phyloP scores from a whole-genome alignment of 2,329 filamentous ascomycete genomes.

The Monosporascus cannonballus region DNA sequence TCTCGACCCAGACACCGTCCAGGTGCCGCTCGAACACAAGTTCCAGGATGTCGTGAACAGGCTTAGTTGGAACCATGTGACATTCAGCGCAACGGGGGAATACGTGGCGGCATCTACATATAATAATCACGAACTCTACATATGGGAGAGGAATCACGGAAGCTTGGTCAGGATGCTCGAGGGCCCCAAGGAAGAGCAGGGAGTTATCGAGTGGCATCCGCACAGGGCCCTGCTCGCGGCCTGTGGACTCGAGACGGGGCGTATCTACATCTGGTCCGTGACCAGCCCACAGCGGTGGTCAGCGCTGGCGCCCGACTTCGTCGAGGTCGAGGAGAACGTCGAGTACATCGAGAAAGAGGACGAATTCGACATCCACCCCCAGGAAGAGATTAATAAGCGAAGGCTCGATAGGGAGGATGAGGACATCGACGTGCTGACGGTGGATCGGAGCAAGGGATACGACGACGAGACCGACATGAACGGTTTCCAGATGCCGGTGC shows the following conservation, averaged over 20 bases:
- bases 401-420: conserved; percentile 90
- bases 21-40: conserved; percentile 91
- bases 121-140: conserved; percentile 98
- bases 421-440: conserved; percentile 80
- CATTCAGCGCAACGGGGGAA: conserved; percentile 88
- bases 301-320: conserved; percentile 91
- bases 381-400: conserved; percentile 89
- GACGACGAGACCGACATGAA: conserved; percentile 49
- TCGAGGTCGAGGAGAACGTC: conserved; percentile 95
- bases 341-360: conserved; percentile 95
- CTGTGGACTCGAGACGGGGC: conserved; percentile 85
- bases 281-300: conserved; percentile 96
- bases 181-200: conserved; percentile 92
- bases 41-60: conserved; percentile 97
- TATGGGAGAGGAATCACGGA: conserved; percentile 92
- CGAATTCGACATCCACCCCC: conserved; percentile 95
- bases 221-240: conserved; percentile 80
- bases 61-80: conserved; percentile 93
- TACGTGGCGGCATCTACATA: conserved; percentile 95
- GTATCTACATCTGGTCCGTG: conserved; percentile 95
- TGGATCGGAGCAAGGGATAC: conserved; percentile 60
- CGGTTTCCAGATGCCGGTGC: conserved; percentile 83
- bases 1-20: conserved; percentile 77
- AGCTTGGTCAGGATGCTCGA: conserved; percentile 96
- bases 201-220: conserved; percentile 96